A percentile compares a stretch with the other conserved stretches of the same genome.
Conservation (phyloP, 306 rosid species). For the Cucurbita pepo region DNA sequence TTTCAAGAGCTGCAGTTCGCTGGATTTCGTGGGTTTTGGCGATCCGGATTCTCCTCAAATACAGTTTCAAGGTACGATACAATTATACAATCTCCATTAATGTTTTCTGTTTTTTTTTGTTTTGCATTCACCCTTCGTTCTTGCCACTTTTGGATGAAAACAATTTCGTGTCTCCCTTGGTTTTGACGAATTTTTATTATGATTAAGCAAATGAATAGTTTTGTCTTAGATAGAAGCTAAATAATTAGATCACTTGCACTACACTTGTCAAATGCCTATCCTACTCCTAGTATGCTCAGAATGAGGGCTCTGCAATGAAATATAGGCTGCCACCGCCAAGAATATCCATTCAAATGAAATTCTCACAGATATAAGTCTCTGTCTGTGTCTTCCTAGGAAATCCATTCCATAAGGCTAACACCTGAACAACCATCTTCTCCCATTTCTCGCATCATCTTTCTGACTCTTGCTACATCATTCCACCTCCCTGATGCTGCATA, state of each 20-base stretch:
- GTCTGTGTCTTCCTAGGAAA: neutral
- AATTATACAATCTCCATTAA: neutral
- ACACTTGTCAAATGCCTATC: neutral
- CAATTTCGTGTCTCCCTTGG: neutral
- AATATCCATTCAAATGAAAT: neutral
- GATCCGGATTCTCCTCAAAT: neutral
- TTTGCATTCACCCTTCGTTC: neutral
- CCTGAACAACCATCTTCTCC: conserved; percentile 12
- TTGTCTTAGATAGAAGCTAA: neutral
- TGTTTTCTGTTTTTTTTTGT: neutral
- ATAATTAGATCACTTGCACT: neutral
- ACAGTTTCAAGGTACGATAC: neutral
- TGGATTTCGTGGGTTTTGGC: neutral
- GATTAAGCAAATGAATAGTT: neutral
- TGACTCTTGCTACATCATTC: conserved; percentile 53
- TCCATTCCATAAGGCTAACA: neutral
- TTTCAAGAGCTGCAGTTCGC: neutral
- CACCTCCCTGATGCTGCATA: conserved; percentile 66
- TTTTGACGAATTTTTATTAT: neutral
- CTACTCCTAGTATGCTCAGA: neutral
- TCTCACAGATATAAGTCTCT: neutral
- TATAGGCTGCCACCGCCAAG: neutral
- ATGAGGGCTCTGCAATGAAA: neutral
- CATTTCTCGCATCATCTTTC: conserved; percentile 39
- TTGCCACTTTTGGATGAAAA: neutral